These are phyloP conservation scores for Thermomucor indicae-seudaticae DNA, from an alignment of 371 early-diverging fungal species.

Conservation along the genomic window DNA sequence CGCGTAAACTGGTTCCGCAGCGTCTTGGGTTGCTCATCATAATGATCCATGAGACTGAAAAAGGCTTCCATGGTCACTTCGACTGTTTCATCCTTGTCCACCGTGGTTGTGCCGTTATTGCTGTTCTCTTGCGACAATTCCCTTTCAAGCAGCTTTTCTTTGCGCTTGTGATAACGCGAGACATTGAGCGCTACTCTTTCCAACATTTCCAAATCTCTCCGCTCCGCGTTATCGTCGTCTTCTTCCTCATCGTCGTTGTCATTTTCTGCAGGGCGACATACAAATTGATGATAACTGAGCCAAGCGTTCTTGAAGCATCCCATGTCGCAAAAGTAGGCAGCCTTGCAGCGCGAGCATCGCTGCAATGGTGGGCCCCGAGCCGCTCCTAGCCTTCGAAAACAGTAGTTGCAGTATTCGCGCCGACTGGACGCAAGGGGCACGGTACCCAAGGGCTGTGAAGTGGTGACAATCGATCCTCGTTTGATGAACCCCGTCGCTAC, in stretches of 20 bases:
- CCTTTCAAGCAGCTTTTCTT: conserved; percentile 1
- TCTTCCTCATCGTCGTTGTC: conserved; percentile 1
- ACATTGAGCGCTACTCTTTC: conserved; percentile 39
- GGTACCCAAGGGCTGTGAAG: conserved; percentile 43
- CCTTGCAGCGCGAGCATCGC: conserved; percentile 45
- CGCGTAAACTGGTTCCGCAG: conserved; percentile 10
- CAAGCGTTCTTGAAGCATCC: conserved; percentile 46
- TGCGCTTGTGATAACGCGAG: conserved; percentile 21
- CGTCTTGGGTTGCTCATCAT: conserved; percentile 16
- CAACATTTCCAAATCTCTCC: conserved; percentile 35
- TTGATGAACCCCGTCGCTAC: conserved; percentile 10
- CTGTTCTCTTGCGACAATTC: background rate
- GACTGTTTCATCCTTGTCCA: conserved; percentile 22
- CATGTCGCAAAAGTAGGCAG: conserved; percentile 42
- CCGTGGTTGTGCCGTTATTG: background rate
- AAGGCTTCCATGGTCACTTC: conserved; percentile 44
- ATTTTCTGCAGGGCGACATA: conserved; percentile 11
- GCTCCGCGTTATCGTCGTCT: conserved; percentile 14
- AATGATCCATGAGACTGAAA: conserved; percentile 34
- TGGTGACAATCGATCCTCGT: conserved; percentile 29
- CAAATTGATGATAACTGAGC: conserved; percentile 44
- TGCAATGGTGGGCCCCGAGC: conserved; percentile 19
- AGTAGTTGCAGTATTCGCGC: conserved; percentile 41
- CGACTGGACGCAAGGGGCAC: conserved; percentile 23
- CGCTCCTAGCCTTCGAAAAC: conserved; percentile 27